phyloP scores from a whole-genome alignment of 2,329 filamentous ascomycete genomes.

The Calonectria leucothoes region DNA sequence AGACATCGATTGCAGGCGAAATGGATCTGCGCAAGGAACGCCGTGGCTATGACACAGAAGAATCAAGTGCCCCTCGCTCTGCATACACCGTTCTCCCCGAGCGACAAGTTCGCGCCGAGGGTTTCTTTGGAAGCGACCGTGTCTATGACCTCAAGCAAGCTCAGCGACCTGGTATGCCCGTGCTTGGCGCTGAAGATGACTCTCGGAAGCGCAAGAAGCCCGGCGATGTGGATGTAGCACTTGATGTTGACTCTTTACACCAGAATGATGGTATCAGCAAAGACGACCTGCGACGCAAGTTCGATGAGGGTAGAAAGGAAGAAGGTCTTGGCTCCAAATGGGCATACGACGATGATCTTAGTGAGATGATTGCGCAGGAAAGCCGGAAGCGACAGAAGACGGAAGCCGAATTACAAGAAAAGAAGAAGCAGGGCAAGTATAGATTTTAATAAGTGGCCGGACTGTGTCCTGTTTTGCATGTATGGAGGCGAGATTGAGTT shows the following conservation, averaged over 20 bases:
- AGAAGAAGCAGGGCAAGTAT: slow-evolving; percentile 69
- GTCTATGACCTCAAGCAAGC: slow-evolving; percentile 82
- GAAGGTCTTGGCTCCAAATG: slow-evolving; percentile 77
- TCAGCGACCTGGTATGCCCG: slow-evolving; percentile 68
- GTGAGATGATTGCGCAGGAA: slow-evolving; percentile 95
- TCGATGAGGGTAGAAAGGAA: slow-evolving; percentile 77
- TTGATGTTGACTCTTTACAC: slow-evolving; percentile 85
- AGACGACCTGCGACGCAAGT: slow-evolving; percentile 83
- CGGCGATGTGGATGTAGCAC: slow-evolving; percentile 91
- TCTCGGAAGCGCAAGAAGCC: slow-evolving; percentile 91
- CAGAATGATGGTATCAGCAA: slow-evolving; percentile 83
- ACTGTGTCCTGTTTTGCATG: neutral
- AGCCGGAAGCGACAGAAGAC: slow-evolving; percentile 90
- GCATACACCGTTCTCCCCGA: slow-evolving; percentile 94
- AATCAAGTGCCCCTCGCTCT: slow-evolving; percentile 77
- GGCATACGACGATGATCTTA: slow-evolving; percentile 87
- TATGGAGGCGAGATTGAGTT: neutral
- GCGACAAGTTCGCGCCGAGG: slow-evolving; percentile 84
- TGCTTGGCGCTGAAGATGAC: slow-evolving; percentile 85
- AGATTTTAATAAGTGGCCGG: slow-evolving; percentile 53
- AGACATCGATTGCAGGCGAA: slow-evolving; percentile 84
- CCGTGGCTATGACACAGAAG: slow-evolving; percentile 89
- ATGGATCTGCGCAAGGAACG: slow-evolving; percentile 89
- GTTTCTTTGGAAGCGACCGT: slow-evolving; percentile 96
- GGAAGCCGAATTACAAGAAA: slow-evolving; percentile 81